phyloP scores from a whole-genome alignment of 257 asterid genomes.

The Scutellaria galericulata region DNA sequence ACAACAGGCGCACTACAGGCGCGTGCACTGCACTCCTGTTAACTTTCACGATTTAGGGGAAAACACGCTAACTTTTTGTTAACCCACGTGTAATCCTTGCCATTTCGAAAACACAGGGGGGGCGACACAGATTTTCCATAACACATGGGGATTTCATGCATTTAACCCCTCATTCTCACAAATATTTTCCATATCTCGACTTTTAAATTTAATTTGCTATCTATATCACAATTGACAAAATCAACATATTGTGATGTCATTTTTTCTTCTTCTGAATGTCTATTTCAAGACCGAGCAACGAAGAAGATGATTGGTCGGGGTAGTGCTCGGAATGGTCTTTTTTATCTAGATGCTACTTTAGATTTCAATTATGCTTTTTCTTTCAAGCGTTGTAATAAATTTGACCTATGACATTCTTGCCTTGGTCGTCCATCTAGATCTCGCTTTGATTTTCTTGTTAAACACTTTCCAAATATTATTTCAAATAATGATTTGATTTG shows the following conservation, averaged over 20 bases:
- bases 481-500: too few species aligned
- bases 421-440: background rate
- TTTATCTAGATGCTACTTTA: background rate
- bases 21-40: too few species aligned
- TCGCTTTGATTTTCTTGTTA: background rate
- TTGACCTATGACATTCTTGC: background rate
- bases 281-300: background rate
- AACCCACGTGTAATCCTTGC: too few species aligned
- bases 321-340: background rate
- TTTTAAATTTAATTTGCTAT: background rate
- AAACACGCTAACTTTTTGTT: too few species aligned
- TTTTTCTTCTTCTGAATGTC: background rate
- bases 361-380: background rate
- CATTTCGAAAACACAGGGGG: too few species aligned
- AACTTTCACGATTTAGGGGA: too few species aligned
- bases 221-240: background rate
- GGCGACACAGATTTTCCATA: too few species aligned
- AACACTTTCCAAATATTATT: background rate
- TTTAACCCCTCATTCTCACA: background rate
- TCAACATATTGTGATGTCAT: background rate
- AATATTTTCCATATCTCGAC: background rate
- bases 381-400: background rate
- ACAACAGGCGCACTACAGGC: too few species aligned
- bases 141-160: too few species aligned
- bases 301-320: background rate